Base-by-base conservation (phyloP, 768 basidiomycete species). In the Lactarius sp. region DNA sequence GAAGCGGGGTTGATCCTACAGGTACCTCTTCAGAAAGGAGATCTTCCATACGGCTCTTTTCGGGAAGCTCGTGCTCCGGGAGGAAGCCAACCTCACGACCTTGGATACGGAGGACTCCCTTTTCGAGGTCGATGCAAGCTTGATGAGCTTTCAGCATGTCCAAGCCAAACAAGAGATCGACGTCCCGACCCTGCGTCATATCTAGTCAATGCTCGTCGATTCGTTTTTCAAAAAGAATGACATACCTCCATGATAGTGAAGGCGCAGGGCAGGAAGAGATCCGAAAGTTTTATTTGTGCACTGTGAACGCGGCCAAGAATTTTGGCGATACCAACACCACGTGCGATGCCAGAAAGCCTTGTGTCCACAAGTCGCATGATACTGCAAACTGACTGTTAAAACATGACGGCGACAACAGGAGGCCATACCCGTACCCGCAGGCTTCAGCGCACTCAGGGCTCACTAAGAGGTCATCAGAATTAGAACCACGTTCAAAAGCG, bases 91-190 rank as follows among this genome's bases (percentile, higher is more conserved):
- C 87, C 74, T 97, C 92, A 14, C 92, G 83, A 18, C 85, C 88
- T 77, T 94, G 91, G 55, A 99, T 98, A n/a, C 93, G 83, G 22
- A 99, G 84, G 13, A 90, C 90, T 67, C 86, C 85, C 74, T 93
- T 93, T 69, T 87, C 80, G 27, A 99, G 83, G 75, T 99, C 97
- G 73, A 99, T 98, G 71, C 87, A 91, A 6, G 94, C 96, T 72
- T 97, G 94, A 73, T 98, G 92, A 0, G 94, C 91, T 75, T 94
- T 98, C 65, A 98, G 84, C 97, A 98, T 98, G 80, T 99, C 97
- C n/a, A 99, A 82, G 7, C 97, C 97, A 47, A 99, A 87, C 3
- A 99, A 79, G n/a, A 99, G 85, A 71, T 98, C 96, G 52, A 98
- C 94, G 61, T 90, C 87, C 37, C 87, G 84, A 42, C 94, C 94